Percentiles rank a stretch among this genome's conserved stretches.
These are phyloP conservation scores for Moricandia arvensis DNA, from an alignment of 345 rosid species.

Conservation along the genomic window DNA sequence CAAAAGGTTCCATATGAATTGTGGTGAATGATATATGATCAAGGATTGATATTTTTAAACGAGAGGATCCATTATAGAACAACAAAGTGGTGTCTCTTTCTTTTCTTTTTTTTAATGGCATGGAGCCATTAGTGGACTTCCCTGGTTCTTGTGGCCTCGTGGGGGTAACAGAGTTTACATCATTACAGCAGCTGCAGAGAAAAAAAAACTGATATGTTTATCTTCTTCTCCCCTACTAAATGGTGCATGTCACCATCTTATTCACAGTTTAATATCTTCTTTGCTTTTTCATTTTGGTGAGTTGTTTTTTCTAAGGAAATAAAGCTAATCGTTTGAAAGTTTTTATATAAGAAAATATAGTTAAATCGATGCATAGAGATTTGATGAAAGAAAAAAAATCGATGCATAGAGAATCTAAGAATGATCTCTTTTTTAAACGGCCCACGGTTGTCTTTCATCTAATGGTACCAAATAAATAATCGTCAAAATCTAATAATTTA, in stretches of 20 bases:
- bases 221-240: neutral
- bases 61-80: conserved; percentile 13
- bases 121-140: conserved; percentile 15
- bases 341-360: too few species aligned
- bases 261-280: conserved; percentile 1
- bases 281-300: too few species aligned
- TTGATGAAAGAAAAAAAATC: too few species aligned
- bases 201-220: neutral
- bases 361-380: too few species aligned
- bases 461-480: too few species aligned
- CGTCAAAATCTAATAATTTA: too few species aligned
- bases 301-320: too few species aligned
- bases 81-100: conserved; percentile 5
- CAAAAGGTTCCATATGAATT: neutral
- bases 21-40: conserved; percentile 16
- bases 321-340: too few species aligned
- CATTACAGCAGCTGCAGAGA: neutral
- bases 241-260: conserved; percentile 15
- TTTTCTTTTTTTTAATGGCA: neutral
- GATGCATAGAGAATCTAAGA: too few species aligned
- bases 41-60: neutral
- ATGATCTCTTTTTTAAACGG: too few species aligned
- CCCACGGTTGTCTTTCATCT: too few species aligned
- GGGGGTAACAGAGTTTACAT: conserved; percentile 17
- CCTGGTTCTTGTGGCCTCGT: conserved; percentile 1